Percentiles rank a stretch among this genome's conserved stretches.
Conservation (phyloP, 148 eudicot genomes). For the Cornus kousa region DNA sequence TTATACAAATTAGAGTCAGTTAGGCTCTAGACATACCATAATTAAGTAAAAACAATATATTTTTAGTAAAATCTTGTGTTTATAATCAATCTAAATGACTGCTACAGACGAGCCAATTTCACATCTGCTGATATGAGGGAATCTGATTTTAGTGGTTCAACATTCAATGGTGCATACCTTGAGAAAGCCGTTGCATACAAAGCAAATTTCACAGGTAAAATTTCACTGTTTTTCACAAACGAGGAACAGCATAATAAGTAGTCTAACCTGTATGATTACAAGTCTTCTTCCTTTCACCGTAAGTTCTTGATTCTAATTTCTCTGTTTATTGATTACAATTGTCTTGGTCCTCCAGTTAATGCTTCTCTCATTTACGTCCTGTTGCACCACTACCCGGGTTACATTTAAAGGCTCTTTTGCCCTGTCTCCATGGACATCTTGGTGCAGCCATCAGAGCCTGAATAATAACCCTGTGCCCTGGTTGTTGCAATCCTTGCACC, state of each 20-base stretch:
- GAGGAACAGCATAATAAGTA: background rate
- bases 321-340: background rate
- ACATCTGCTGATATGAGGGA: conserved; percentile 98
- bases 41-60: background rate
- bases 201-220: conserved; percentile 86
- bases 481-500: background rate
- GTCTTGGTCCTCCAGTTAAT: background rate
- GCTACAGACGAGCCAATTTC: conserved; percentile 91
- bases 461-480: background rate
- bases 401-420: background rate
- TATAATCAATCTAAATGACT: conserved; percentile 15
- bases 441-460: conserved; percentile 7
- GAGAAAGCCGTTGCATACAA: conserved; percentile 98
- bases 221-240: background rate
- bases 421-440: conserved; percentile 1
- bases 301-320: background rate
- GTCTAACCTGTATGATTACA: background rate
- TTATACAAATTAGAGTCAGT: background rate
- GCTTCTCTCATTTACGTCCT: background rate
- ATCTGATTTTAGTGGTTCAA: conserved; percentile 96
- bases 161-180: conserved; percentile 96
- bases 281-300: background rate
- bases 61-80: conserved; percentile 5
- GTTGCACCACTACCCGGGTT: background rate
- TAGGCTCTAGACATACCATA: background rate